Evolutionary conservation across 768 basidiomycete genomes (phyloP), one percentile per base, ranked within the genome.

Genomic region (Lactarius evosmus): DNA sequence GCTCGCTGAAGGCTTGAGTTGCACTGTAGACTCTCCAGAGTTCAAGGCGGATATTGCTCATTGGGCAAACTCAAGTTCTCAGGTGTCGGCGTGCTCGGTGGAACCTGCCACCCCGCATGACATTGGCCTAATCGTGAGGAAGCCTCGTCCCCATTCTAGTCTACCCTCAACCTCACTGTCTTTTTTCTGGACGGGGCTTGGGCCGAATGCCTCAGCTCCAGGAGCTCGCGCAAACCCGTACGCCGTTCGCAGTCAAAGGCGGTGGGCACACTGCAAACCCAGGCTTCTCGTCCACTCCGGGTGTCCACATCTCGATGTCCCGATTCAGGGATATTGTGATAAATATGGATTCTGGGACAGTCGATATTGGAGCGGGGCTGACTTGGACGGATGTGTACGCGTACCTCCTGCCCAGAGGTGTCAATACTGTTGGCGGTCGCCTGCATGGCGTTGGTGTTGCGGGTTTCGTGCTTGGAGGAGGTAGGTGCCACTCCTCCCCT

Each of bases 351-450:
- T 50, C 38, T 2, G 14, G 30, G 12, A 64, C 66, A 5, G 68
- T 64, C 9, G 62, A 62, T 3, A 51, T 69, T 22, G 66, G 68
- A 5, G 57, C 70, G 17, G 70, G 70, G 14, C 57, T 67, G 17
- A 67, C 64, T 5, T 71, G 70, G 71, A 69, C 69, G 40, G 66
- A 71, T 19, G 66, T 71, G 7, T 71, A 71, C 25, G 51, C 46
- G 22, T 50, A 56, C 7, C 56, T 71, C 16, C 30, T 38, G 5
- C 66, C 68, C 16, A 56, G 38, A 14, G 61, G 66, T 22, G 33
- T 70, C 46, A 71, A 59, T 54, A 64, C 71, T 29, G 62, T 66
- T 9, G 70, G 70, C 38, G 68, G 68, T 25, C 65, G 66, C 17
- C 25, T 56, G 34, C 41, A 25, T 22, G 70, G 70, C 32, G 66